Percentiles rank a stretch among this genome's conserved stretches.
phyloP scores from a whole-genome alignment of 495 filamentous ascomycete species.

The Talaromyces trachyspermus region DNA sequence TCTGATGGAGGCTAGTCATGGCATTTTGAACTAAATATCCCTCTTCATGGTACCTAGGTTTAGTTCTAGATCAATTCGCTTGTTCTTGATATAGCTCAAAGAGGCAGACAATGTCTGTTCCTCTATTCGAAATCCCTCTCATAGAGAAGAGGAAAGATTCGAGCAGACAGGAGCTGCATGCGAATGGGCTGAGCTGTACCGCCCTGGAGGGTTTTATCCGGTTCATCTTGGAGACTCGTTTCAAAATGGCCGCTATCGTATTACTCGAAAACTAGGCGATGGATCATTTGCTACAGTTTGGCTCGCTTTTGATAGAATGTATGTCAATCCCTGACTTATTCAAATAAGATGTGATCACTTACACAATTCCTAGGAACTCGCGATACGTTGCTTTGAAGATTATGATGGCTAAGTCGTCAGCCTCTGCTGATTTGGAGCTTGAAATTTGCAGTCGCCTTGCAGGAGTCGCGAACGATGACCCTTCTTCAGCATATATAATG shows the following conservation, averaged over 20 bases:
- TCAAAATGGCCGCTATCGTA: conserved; percentile 92
- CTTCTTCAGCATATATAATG: conserved; percentile 19
- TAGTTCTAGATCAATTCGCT: no score
- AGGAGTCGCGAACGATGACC: conserved; percentile 6
- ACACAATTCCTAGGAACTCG: background rate
- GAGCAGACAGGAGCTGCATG: background rate
- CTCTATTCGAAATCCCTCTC: background rate
- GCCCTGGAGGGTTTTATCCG: conserved; percentile 96
- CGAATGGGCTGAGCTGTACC: conserved; percentile 46
- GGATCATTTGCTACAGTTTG: conserved; percentile 98
- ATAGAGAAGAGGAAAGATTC: background rate
- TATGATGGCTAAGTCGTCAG: background rate
- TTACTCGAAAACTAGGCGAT: conserved; percentile 98
- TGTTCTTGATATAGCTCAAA: no score
- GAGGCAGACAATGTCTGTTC: background rate
- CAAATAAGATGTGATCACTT: background rate
- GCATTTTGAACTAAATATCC: no score
- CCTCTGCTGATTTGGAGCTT: background rate
- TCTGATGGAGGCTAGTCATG: no score
- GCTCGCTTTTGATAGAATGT: conserved; percentile 79
- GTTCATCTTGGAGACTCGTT: conserved; percentile 89
- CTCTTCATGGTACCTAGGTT: no score
- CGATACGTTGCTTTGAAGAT: conserved; percentile 1
- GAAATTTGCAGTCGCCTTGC: background rate
- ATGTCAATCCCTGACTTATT: background rate